Evolutionary conservation across 106 monocot species (phyloP).

Genomic region (Apostasia shenzhenica): DNA sequence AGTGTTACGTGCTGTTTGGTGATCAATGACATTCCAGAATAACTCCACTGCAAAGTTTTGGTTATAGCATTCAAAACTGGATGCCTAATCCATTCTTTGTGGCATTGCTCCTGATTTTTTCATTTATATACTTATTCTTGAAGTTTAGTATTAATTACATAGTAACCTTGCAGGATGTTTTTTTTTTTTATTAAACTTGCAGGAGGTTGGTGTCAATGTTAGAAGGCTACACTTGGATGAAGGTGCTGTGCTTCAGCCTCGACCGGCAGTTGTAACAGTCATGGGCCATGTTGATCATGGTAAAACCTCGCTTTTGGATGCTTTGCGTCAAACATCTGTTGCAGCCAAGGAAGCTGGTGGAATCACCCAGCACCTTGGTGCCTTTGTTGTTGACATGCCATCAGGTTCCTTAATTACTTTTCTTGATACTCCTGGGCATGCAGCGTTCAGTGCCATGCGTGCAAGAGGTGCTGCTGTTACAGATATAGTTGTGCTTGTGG

Average conservation of each 20-base stretch:
- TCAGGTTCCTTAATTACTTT: constrained; percentile 93
- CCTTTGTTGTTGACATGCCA: constrained; percentile 85
- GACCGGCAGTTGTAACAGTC: constrained; percentile 89
- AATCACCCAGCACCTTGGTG: constrained; percentile 93
- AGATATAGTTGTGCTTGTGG: constrained; percentile 92
- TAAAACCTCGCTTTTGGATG: constrained; percentile 91
- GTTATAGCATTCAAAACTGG: not conserved
- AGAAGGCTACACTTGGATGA: constrained; percentile 61
- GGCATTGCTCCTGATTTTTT: not conserved
- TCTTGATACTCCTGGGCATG: constrained; percentile 95
- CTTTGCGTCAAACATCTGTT: constrained; percentile 79
- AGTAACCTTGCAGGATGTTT: not conserved
- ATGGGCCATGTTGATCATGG: constrained; percentile 99
- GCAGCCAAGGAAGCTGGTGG: constrained; percentile 97
- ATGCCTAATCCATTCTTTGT: not conserved
- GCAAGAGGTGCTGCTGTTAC: constrained; percentile 96
- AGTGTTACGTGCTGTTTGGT: too few relatives aligned
- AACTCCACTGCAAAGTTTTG: not conserved
- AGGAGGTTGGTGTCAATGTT: constrained; percentile 88
- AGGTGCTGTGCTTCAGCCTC: constrained; percentile 54
- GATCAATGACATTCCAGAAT: too few relatives aligned
- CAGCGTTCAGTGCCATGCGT: constrained; percentile 97
- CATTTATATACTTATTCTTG: not conserved
- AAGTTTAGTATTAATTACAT: too few relatives aligned
- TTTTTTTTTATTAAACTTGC: not conserved